Evolutionary conservation across 106 monocot genomes (phyloP).

Genomic region (Dioscorea dumetorum): DNA sequence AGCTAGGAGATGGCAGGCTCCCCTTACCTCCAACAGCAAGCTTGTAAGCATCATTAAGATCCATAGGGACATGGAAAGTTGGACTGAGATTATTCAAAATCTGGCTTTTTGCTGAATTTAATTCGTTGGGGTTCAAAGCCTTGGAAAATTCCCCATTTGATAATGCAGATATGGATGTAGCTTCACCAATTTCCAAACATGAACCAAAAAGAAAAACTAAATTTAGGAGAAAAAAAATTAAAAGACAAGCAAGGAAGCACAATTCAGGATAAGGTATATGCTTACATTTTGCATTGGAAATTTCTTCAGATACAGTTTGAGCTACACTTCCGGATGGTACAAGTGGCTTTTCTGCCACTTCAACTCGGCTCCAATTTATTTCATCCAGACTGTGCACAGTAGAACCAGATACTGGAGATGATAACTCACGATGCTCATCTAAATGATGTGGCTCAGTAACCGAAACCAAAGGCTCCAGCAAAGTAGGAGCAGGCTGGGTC

Average conservation of each 20-base stretch:
- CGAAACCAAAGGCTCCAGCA: constrained; percentile 3
- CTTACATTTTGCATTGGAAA: constrained; percentile 12
- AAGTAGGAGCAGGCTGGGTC: constrained; percentile 14
- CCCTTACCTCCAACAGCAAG: constrained; percentile 34
- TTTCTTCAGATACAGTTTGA: constrained; percentile 14
- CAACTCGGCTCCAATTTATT: constrained; percentile 23
- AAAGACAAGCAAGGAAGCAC: neutral
- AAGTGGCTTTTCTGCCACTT: constrained; percentile 1
- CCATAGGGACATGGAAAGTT: constrained; percentile 25
- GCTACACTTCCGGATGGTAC: constrained; percentile 9
- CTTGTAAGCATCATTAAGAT: constrained; percentile 69
- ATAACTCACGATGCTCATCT: constrained; percentile 5
- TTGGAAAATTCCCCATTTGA: constrained; percentile 14
- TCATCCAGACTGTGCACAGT: constrained; percentile 21
- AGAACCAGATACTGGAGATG: constrained; percentile 2
- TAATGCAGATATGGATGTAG: constrained; percentile 1
- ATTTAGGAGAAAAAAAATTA: neutral
- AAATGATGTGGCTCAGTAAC: constrained; percentile 8
- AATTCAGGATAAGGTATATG: neutral
- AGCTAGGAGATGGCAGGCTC: constrained; percentile 28
- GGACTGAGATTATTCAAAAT: constrained; percentile 8
- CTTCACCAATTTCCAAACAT: constrained; percentile 7
- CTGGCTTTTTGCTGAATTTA: neutral
- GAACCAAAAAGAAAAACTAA: neutral
- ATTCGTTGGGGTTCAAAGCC: neutral